Conservation (phyloP, 768 basidiomycete species). For the Suillus sp. region DNA sequence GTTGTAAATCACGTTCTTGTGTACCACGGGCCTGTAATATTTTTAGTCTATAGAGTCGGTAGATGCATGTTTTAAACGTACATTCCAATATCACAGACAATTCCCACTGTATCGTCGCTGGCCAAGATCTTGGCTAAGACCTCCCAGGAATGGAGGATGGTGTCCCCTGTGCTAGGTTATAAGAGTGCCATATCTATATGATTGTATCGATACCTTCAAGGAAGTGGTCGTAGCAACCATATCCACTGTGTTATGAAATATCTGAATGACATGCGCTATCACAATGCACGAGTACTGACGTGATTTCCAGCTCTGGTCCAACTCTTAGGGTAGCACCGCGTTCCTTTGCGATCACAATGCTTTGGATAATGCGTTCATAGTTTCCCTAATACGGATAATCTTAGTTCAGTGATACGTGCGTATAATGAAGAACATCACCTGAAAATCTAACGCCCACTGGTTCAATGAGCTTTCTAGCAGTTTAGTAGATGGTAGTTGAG, state of each 20-base stretch:
- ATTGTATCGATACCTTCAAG: slow-evolving; percentile 68
- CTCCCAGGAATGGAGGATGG: slow-evolving; percentile 96
- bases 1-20: slow-evolving; percentile 99
- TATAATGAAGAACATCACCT: slow-evolving; percentile 47
- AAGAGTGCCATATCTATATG: slow-evolving; percentile 1
- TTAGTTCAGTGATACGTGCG: neutral
- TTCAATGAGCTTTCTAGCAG: slow-evolving; percentile 76
- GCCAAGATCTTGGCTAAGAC: slow-evolving; percentile 89
- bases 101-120: slow-evolving; percentile 76
- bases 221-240: slow-evolving; percentile 97
- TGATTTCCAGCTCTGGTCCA: slow-evolving; percentile 95
- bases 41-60: neutral
- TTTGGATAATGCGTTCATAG: slow-evolving; percentile 84
- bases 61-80: slow-evolving; percentile 38
- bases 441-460: slow-evolving; percentile 97
- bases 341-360: slow-evolving; percentile 85
- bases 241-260: slow-evolving; percentile 59
- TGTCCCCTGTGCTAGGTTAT: slow-evolving; percentile 68
- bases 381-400: slow-evolving; percentile 65
- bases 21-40: slow-evolving; percentile 80
- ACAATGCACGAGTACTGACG: slow-evolving; percentile 48
- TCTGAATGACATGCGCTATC: slow-evolving; percentile 3
- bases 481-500: neutral
- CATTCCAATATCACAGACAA: slow-evolving; percentile 98
- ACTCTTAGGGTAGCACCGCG: slow-evolving; percentile 90